phyloP scores from a whole-genome alignment of 225 moss, liverwort and hornwort species.

The Anthoceros angustus region DNA sequence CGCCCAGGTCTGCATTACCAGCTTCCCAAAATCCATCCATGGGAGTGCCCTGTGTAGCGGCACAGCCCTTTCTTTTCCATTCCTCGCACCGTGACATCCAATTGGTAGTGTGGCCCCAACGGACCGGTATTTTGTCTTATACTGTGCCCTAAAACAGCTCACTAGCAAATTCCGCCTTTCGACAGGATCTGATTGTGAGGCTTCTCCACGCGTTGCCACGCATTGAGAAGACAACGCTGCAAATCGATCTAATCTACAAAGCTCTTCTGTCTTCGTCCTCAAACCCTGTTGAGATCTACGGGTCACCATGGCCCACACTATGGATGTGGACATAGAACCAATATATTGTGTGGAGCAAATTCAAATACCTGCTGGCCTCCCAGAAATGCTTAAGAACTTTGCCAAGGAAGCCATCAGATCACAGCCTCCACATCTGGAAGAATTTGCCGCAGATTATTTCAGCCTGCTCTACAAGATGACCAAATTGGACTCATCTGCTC shows the following conservation, averaged over 20 bases:
- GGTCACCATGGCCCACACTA: not conserved
- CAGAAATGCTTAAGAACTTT: slow-evolving; percentile 64
- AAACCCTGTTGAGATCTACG: not conserved
- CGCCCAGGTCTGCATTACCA: too few species aligned
- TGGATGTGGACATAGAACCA: slow-evolving; percentile 58
- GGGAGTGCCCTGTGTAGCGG: too few species aligned
- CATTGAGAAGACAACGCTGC: too few species aligned
- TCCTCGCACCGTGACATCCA: too few species aligned
- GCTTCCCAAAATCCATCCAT: too few species aligned
- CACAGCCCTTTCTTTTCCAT: too few species aligned
- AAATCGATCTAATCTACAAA: not conserved
- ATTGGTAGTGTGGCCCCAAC: too few species aligned
- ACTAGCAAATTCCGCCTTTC: too few species aligned
- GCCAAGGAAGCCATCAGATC: slow-evolving; percentile 73
- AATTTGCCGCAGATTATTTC: slow-evolving; percentile 68
- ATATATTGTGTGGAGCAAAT: slow-evolving; percentile 95
- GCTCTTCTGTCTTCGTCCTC: not conserved
- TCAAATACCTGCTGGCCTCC: slow-evolving; percentile 71
- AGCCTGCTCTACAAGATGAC: slow-evolving; percentile 59
- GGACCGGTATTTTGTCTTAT: too few species aligned
- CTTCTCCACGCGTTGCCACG: too few species aligned
- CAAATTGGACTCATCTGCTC: slow-evolving; percentile 46
- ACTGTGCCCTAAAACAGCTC: too few species aligned
- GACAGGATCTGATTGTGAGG: too few species aligned
- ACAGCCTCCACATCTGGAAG: slow-evolving; percentile 54